Base-by-base conservation (phyloP, 495 filamentous ascomycete genomes). In the Talaromyces wortmannii region DNA sequence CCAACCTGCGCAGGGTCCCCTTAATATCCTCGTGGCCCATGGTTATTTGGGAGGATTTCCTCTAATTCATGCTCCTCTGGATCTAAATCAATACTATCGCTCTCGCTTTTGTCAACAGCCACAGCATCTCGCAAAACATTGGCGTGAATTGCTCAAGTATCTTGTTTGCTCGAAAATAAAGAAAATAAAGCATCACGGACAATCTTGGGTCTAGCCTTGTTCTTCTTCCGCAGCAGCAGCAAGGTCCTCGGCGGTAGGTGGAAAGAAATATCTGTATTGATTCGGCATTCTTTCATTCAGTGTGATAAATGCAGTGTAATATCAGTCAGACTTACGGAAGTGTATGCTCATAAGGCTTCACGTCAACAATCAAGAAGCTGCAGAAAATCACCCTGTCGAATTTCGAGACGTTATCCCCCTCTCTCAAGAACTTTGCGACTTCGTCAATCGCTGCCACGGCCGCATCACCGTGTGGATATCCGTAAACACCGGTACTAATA, bases 401-500 rank as follows among this genome's bases (percentile, higher is more conserved):
- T 62, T 69, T 69, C 50, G 65, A 71, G 29, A 69, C 61, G 17
- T 79, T 84, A 18, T 78, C 67, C 12, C 78, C 68, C 15, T 74
- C 66, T 16, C 85, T 81, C 55, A 97, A 62, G 62, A 90, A 97
- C 31, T 74, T 67, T 48, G 85, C 82, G 15, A 95, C 86, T 10
- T 89, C 83, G 33, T 76, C 70, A 51, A 87, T 67, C 2, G 89
- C 94, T 43, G 82, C 75, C 17, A 71, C 61, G 1, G 90, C 90
- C 12, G 92, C 94, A 31, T 83, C 75, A 3, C 62, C 55, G 61
- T 82, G 87, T 4, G 92, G 92, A 65, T 95, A 98, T 6, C 91
- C 90, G 65, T 95, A 97, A 0, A 95, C 64, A 1, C 94, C 94
- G 8, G 92, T 96, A 60, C 90, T 94, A 49, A 98, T 70, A 33